Conservation (phyloP, 768 basidiomycete genomes). For the Hypsizygus marmoreus region DNA sequence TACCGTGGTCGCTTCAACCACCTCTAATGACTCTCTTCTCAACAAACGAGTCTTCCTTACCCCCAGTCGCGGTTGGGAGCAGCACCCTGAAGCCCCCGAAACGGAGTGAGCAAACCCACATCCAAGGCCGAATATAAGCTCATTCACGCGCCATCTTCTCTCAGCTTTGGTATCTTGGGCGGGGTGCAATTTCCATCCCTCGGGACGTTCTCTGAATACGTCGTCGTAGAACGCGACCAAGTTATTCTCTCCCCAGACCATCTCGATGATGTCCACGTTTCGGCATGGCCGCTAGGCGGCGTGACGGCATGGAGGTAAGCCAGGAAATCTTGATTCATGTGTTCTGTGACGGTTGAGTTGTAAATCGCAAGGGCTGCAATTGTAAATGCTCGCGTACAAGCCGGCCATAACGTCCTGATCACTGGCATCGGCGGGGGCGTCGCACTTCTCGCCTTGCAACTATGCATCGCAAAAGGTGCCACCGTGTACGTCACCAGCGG, state of each 20-base stretch:
- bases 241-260: conserved; percentile 68
- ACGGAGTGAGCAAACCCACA: conserved; percentile 41
- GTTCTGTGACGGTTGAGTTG: not conserved
- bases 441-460: conserved; percentile 72
- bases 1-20: conserved; percentile 58
- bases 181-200: conserved; percentile 51
- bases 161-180: conserved; percentile 69
- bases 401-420: conserved; percentile 74
- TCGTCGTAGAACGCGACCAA: conserved; percentile 70
- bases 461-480: conserved; percentile 74
- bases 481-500: conserved; percentile 85
- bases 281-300: conserved; percentile 78
- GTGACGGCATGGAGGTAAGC: conserved; percentile 84
- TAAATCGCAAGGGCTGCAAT: conserved; percentile 54
- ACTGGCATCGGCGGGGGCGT: conserved; percentile 87
- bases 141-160: not conserved
- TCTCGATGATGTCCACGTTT: conserved; percentile 65
- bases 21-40: conserved; percentile 56
- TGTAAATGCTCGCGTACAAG: conserved; percentile 62
- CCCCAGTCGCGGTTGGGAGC: conserved; percentile 78
- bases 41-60: conserved; percentile 71
- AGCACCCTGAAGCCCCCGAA: conserved; percentile 65
- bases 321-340: not conserved
- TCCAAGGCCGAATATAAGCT: not conserved
- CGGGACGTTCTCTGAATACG: conserved; percentile 79